Percentiles rank a stretch among this genome's conserved stretches.
Evolutionary conservation across 129 eudicot genomes (phyloP).

Genomic region (Centaurea solstitialis): DNA sequence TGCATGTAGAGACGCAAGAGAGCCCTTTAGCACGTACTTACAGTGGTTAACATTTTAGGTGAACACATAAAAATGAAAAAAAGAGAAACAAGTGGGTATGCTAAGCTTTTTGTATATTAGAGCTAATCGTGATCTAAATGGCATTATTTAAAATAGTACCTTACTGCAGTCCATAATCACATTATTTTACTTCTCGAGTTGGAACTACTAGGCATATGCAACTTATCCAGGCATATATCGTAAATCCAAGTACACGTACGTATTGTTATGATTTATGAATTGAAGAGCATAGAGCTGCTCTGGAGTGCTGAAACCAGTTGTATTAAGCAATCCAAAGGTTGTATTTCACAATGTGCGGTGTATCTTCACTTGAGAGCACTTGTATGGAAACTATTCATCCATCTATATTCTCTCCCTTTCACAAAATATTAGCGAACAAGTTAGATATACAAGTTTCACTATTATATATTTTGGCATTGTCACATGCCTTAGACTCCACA

Average conservation of each 20-base stretch:
- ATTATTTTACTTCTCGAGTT: background rate
- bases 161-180: background rate
- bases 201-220: background rate
- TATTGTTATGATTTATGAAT: background rate
- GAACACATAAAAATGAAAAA: background rate
- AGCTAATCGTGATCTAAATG: background rate
- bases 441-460: background rate
- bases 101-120: background rate
- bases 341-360: background rate
- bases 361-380: background rate
- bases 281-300: background rate
- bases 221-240: background rate
- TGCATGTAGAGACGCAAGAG: slow-evolving; percentile 36
- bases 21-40: background rate
- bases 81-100: background rate
- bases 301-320: no score
- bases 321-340: background rate
- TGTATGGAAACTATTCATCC: background rate
- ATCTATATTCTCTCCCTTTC: background rate
- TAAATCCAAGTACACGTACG: background rate
- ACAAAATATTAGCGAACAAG: background rate
- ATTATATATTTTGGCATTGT: background rate
- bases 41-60: background rate
- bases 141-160: background rate
- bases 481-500: background rate